A percentile compares a stretch with the other conserved stretches of the same genome.
Conservation (phyloP, 1,284 basidiomycete species). For the Cutaneotrichosporon sp. region DNA sequence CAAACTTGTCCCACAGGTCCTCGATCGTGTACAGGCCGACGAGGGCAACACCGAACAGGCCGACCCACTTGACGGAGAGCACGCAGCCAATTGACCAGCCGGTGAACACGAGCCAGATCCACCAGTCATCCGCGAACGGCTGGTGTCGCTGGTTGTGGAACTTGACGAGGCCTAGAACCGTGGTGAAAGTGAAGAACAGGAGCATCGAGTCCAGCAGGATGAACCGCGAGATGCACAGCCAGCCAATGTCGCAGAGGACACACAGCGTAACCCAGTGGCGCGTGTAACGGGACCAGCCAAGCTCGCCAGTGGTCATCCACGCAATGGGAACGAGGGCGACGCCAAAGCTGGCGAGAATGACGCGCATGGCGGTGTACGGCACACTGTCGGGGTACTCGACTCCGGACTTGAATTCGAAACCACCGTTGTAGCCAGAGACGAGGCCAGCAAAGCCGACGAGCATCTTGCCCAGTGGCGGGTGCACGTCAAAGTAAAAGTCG, state of each 20-base stretch:
- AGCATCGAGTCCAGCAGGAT: slow-evolving; percentile 98
- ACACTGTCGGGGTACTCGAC: slow-evolving; percentile 77
- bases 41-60: slow-evolving; percentile 88
- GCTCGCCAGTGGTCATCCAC: slow-evolving; percentile 94
- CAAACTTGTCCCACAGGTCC: slow-evolving; percentile 98
- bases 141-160: slow-evolving; percentile 95
- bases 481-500: slow-evolving; percentile 64
- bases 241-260: slow-evolving; percentile 90
- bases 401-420: slow-evolving; percentile 94
- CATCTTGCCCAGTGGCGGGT: slow-evolving; percentile 98
- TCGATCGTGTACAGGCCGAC: slow-evolving; percentile 96
- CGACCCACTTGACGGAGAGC: slow-evolving; percentile 96
- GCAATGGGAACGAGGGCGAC: slow-evolving; percentile 92
- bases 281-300: slow-evolving; percentile 85
- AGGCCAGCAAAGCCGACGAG: slow-evolving; percentile 90
- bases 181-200: slow-evolving; percentile 95
- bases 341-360: slow-evolving; percentile 90
- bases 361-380: slow-evolving; percentile 91
- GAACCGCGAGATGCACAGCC: slow-evolving; percentile 94
- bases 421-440: slow-evolving; percentile 85
- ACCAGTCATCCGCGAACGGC: slow-evolving; percentile 92
- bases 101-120: slow-evolving; percentile 88
- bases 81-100: slow-evolving; percentile 93
- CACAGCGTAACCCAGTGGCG: slow-evolving; percentile 91
- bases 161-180: slow-evolving; percentile 90